phyloP scores from a whole-genome alignment of 1,284 basidiomycete species.

The Pseudozyma sp. region DNA sequence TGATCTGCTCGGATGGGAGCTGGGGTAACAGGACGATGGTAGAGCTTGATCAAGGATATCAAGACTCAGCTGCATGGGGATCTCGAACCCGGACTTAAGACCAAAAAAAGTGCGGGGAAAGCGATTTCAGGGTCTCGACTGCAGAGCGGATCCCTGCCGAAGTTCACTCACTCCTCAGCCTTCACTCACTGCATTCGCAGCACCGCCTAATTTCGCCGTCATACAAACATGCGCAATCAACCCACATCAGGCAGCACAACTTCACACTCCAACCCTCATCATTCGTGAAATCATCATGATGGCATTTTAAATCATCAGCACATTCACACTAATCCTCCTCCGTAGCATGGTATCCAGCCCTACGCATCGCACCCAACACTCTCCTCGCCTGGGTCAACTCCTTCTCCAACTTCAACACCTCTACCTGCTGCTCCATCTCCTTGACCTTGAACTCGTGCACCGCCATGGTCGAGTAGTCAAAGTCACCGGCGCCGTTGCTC shows the following conservation, averaged over 20 bases:
- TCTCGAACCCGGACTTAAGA: neutral
- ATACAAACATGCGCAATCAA: no score
- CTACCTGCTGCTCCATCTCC: slow-evolving; percentile 97
- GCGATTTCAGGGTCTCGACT: slow-evolving; percentile 1
- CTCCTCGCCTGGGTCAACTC: slow-evolving; percentile 75
- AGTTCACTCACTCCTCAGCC: neutral
- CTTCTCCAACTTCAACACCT: slow-evolving; percentile 95
- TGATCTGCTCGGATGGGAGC: neutral
- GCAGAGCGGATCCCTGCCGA: neutral
- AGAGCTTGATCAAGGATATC: neutral
- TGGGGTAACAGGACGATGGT: neutral
- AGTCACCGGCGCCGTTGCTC: slow-evolving; percentile 77
- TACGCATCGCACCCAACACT: slow-evolving; percentile 65
- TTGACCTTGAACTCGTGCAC: slow-evolving; percentile 90
- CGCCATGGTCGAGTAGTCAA: slow-evolving; percentile 93
- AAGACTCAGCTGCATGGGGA: neutral
- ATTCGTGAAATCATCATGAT: no score
- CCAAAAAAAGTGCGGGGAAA: neutral
- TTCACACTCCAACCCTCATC: no score
- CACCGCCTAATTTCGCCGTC: no score
- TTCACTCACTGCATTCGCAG: no score
- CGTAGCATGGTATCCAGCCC: slow-evolving; percentile 65
- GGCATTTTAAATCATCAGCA: neutral
- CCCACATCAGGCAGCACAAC: no score
- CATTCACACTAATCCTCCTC: slow-evolving; percentile 50